Conservation (phyloP, 2,329 filamentous ascomycete species). For the Tolypocladium sp. region DNA sequence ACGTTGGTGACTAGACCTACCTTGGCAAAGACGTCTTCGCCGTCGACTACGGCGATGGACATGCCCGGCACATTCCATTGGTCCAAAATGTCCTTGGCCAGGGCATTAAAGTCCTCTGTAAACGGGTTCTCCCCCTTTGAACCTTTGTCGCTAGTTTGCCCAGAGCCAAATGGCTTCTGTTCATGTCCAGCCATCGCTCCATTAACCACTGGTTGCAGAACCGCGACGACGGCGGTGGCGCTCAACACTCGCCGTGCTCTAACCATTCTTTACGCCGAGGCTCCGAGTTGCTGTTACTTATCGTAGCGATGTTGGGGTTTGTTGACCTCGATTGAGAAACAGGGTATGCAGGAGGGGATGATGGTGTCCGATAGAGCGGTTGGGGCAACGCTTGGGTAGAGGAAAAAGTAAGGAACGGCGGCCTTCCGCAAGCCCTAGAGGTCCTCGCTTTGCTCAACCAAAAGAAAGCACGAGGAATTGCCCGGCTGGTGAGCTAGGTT, state of each 20-base stretch:
- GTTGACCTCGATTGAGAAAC: neutral
- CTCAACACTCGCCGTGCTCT: neutral
- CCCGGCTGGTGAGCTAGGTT: too few species aligned
- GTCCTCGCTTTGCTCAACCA: too few species aligned
- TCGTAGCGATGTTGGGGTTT: neutral
- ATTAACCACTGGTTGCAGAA: neutral
- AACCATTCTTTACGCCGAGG: neutral
- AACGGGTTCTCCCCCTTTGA: conserved; percentile 2
- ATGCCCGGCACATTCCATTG: conserved; percentile 18
- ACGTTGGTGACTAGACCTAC: conserved; percentile 3
- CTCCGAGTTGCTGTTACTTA: neutral
- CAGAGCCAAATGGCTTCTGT: neutral
- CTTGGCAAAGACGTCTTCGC: conserved; percentile 13
- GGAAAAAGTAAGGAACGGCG: too few species aligned
- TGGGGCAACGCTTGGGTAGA: too few species aligned
- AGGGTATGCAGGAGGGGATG: neutral
- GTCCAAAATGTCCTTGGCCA: conserved; percentile 7
- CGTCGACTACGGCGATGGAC: conserved; percentile 18
- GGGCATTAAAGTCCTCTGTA: conserved; percentile 6
- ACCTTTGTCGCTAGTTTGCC: neutral
- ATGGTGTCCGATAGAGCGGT: too few species aligned
- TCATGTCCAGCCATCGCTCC: neutral
- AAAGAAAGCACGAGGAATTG: too few species aligned
- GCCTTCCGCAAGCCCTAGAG: too few species aligned
- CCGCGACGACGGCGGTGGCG: neutral